Evolutionary conservation across 768 basidiomycete genomes (phyloP).

Genomic region (Phlebiopsis gigantea): DNA sequence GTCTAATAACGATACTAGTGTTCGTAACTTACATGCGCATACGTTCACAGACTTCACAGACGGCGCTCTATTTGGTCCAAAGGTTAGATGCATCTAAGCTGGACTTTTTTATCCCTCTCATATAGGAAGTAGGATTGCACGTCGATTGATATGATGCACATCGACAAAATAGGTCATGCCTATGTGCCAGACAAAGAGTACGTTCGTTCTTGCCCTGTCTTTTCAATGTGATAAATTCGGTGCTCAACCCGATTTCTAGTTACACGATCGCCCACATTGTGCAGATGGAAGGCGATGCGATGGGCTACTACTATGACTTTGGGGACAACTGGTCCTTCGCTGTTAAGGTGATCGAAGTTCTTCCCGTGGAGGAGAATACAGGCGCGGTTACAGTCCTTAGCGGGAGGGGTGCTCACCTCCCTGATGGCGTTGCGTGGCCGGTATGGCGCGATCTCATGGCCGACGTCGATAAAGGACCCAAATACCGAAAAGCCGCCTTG

Average conservation of each 20-base stretch:
- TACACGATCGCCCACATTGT: constrained; percentile 8
- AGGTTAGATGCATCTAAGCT: neutral
- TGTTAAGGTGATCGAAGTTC: constrained; percentile 7
- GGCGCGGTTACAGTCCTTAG: constrained; percentile 6
- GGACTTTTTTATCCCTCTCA: neutral
- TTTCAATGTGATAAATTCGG: neutral
- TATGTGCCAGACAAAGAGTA: constrained; percentile 8
- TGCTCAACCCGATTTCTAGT: neutral
- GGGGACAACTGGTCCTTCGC: constrained; percentile 10
- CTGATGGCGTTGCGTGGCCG: constrained; percentile 3
- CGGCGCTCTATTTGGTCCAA: constrained; percentile 8
- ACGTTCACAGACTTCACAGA: constrained; percentile 7
- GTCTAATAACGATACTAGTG: too few species aligned
- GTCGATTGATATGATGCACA: constrained; percentile 7
- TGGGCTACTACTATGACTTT: constrained; percentile 12
- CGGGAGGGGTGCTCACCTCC: constrained; percentile 3
- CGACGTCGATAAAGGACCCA: neutral
- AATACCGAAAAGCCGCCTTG: neutral
- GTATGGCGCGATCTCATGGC: neutral
- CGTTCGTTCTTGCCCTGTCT: neutral
- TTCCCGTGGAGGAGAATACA: neutral
- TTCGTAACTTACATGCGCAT: constrained; percentile 8
- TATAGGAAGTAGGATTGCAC: neutral
- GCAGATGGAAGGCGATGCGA: neutral
- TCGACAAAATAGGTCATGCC: constrained; percentile 7